These are phyloP conservation scores for Potentilla sterilis DNA, from an alignment of 306 rosid genomes.

Conservation along the genomic window DNA sequence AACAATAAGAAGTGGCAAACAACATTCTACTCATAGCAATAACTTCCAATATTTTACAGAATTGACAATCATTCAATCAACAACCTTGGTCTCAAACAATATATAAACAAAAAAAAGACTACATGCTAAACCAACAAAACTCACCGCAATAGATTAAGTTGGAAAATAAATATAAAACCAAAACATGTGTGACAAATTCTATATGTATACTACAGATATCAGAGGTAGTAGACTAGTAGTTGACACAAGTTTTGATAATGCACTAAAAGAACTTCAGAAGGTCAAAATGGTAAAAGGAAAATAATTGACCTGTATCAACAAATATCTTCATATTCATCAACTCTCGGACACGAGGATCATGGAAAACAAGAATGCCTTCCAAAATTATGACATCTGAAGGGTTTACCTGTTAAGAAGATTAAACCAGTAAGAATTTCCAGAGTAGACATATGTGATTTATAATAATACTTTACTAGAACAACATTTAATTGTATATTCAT, in stretches of 20 bases:
- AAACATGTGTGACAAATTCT: neutral
- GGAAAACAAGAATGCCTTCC: conserved; percentile 98
- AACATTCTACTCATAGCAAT: conserved; percentile 6
- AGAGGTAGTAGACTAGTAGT: neutral
- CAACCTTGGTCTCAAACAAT: neutral
- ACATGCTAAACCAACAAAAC: neutral
- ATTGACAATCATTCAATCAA: neutral
- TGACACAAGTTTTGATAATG: neutral
- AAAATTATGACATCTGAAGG: conserved; percentile 93
- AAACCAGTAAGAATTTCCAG: conserved; percentile 4
- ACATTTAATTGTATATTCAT: neutral
- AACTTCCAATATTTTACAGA: neutral
- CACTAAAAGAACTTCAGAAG: neutral
- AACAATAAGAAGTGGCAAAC: conserved; percentile 19
- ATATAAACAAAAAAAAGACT: neutral
- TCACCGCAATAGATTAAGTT: neutral
- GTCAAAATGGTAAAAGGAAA: conserved; percentile 23
- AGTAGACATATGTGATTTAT: neutral
- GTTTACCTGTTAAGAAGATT: conserved; percentile 62
- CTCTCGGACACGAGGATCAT: conserved; percentile 86
- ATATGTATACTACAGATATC: neutral
- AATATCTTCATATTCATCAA: conserved; percentile 99
- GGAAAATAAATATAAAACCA: neutral
- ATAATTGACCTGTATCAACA: conserved; percentile 97
- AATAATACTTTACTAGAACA: neutral